Base-by-base conservation (phyloP, 768 basidiomycete species). In the Lactifluus subvellereus region DNA sequence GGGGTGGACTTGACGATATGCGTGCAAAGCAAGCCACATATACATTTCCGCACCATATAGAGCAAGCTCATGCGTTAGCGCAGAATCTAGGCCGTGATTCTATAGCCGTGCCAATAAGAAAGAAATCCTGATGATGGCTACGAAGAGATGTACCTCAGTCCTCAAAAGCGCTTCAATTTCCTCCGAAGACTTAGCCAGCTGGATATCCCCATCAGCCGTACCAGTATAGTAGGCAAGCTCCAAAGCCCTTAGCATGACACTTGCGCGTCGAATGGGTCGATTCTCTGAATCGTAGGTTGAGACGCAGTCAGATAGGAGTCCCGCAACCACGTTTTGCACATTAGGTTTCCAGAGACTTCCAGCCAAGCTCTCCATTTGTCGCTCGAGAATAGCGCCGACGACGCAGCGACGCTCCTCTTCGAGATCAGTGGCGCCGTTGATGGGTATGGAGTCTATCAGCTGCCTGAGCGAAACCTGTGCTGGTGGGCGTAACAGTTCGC, bases 11-110 rank as follows among this genome's bases (percentile, higher is more conserved):
- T 74, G 76, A 14, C 83, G 81, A 72, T 94, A 90, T 0, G 83
- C 80, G 68, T 89, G 85, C 20, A 94, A 74, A 0, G 86, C 84
- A 50, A 84, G 74, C 85, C 87, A 89, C 30, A 94, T 77, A 68
- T 88, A 83, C 0, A 80, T 76, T 1, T 79, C 73, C 1, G 82
- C 78, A 33, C 75, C 78, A 67, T 86, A 84, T 69, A 88, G 84
- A 7, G 68, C 69, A 59, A 72, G 60, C 58, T 75, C 74, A 3
- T 54, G 61, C 0, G 62, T 62, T 1, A 79, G 70, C 2, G 57
- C 53, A 0, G 47, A 49, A 60, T 79, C 78, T 3, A 68, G 57
- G 4, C 70, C 74, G 7, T 64, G 42, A 13, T 68, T 66, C 79
- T 79, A 18, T 51, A 18, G 37, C 14, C 16, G 33, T 37, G 14